Conservation (phyloP, 2,329 filamentous ascomycete genomes). For the Paraphaeosphaeria sporulosa region DNA sequence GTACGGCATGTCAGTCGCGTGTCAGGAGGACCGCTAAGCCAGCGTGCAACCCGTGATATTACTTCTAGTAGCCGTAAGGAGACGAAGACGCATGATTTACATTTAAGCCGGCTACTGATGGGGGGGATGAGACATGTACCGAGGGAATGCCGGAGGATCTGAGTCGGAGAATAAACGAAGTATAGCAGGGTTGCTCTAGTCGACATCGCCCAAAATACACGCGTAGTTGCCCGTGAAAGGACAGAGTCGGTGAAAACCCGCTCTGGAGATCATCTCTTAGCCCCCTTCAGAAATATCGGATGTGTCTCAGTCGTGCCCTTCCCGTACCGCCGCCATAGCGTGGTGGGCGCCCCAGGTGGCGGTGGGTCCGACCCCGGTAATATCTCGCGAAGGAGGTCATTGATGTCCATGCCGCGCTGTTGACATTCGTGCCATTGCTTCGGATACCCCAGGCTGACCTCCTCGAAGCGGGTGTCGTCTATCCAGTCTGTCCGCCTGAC, state of each 20-base stretch:
- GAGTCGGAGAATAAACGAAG: not conserved
- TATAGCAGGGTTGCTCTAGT: too few relatives aligned
- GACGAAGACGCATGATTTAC: not conserved
- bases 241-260: not conserved
- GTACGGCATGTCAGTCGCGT: not conserved
- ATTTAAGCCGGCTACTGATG: not conserved
- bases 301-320: conserved; percentile 19
- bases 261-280: not conserved
- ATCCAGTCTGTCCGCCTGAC: conserved; percentile 57
- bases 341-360: conserved; percentile 26
- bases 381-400: conserved; percentile 56
- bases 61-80: not conserved
- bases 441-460: conserved; percentile 57
- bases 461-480: conserved; percentile 56
- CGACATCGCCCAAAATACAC: not conserved
- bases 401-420: conserved; percentile 53
- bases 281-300: conserved; percentile 3
- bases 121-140: not conserved
- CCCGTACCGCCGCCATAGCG: conserved; percentile 40
- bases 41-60: too few relatives aligned
- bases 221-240: not conserved
- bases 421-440: conserved; percentile 56
- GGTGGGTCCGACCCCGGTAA: conserved; percentile 51
- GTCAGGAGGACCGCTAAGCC: not conserved
- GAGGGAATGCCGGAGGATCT: not conserved